Percentiles rank a stretch among this genome's conserved stretches.
These are phyloP conservation scores for Penicillium crustosum DNA, from an alignment of 2,329 filamentous ascomycete genomes.

Conservation along the genomic window DNA sequence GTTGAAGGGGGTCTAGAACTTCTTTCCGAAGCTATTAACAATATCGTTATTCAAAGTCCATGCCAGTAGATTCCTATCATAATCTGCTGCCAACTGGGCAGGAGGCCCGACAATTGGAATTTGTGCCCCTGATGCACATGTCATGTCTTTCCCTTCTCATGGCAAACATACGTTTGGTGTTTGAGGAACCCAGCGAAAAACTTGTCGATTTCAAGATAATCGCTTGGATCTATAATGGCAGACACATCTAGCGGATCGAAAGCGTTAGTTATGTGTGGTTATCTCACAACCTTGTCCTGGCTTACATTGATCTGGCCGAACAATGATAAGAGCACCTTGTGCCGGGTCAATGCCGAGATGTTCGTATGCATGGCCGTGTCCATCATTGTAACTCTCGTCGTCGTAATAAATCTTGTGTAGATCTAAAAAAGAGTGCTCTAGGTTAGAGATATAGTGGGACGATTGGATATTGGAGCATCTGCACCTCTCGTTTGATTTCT, in stretches of 20 bases:
- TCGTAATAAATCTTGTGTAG: constrained; percentile 60
- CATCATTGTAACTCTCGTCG: constrained; percentile 55
- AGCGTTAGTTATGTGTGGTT: neutral
- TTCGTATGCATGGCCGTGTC: constrained; percentile 59
- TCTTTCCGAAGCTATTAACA: neutral
- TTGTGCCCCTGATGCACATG: neutral
- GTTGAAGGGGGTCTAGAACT: neutral
- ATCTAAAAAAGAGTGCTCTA: constrained; percentile 42
- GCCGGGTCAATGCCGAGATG: constrained; percentile 53
- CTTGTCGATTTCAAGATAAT: constrained; percentile 33
- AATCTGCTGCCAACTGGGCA: neutral
- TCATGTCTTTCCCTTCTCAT: neutral
- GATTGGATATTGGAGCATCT: constrained; percentile 12
- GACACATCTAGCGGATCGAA: constrained; percentile 36
- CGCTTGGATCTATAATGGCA: constrained; percentile 36
- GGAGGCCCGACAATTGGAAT: neutral
- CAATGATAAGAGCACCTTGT: constrained; percentile 52
- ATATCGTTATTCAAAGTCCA: neutral
- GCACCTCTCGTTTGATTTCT: constrained; percentile 57
- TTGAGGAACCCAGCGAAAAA: constrained; percentile 40
- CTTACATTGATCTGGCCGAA: constrained; percentile 63
- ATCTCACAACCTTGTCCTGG: neutral
- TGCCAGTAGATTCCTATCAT: neutral
- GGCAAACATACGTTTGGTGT: constrained; percentile 19
- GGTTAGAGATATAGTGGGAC: neutral